Conservation (phyloP, 139 green algal species). For the Pleodorina starrii region DNA sequence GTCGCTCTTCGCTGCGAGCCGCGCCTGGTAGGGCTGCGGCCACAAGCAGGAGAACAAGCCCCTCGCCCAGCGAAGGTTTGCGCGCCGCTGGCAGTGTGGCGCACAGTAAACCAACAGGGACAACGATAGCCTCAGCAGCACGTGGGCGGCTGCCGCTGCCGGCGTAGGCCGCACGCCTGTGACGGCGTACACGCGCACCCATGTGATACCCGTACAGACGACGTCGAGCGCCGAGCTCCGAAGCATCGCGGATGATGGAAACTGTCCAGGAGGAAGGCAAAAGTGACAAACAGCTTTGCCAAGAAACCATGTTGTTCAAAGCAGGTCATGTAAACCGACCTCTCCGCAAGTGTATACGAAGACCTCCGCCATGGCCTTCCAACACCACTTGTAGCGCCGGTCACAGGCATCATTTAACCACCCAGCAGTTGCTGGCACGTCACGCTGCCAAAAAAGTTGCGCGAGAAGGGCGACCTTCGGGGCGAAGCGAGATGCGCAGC, state of each 20-base stretch:
- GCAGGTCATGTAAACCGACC: too few relatives aligned
- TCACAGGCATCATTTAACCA: slow-evolving; percentile 5
- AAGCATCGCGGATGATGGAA: not conserved
- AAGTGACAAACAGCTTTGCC: not conserved
- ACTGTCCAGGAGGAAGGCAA: not conserved
- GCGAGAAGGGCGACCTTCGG: not conserved
- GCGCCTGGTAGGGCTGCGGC: not conserved
- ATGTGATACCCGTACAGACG: not conserved
- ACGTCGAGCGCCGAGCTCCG: not conserved
- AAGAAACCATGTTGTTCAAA: too few relatives aligned
- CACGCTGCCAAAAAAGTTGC: not conserved
- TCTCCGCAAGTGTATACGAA: slow-evolving; percentile 22
- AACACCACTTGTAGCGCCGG: not conserved
- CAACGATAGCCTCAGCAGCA: not conserved
- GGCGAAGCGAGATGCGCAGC: not conserved
- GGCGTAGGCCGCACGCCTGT: too few relatives aligned
- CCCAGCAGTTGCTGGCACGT: not conserved
- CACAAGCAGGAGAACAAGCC: not conserved
- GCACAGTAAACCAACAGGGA: not conserved
- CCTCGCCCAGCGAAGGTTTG: not conserved
- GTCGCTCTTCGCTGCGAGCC: not conserved
- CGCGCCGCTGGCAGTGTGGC: not conserved
- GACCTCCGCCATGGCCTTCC: slow-evolving; percentile 16
- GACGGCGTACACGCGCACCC: not conserved
- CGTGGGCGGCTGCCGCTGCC: not conserved